Base-by-base conservation (phyloP, 2,329 filamentous ascomycete genomes). In the Colletotrichum karsti region DNA sequence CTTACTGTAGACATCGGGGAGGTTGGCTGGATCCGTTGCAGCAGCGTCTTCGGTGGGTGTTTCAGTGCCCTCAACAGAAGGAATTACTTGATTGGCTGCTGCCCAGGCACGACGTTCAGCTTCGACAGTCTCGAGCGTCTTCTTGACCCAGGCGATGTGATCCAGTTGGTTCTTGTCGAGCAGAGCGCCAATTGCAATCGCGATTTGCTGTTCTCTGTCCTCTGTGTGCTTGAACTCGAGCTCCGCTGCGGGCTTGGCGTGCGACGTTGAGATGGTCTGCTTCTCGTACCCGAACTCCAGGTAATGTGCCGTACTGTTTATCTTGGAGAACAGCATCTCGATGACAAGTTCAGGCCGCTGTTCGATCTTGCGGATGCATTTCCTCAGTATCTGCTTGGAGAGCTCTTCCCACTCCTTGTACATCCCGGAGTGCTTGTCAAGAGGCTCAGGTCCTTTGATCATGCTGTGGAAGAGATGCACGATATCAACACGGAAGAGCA, bases 291-390 rank as follows among this genome's bases (percentile, higher is more conserved):
- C 96, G 74, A 95, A 94, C 76, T 98, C 95, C 5, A 99, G 86
- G 76, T 94, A 98, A 79, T 93, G 93, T 1, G 94, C 87, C 0
- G 93, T 97, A 50, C 88, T 88, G 57, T 90, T 91, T 64, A 94
- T 92, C 79, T 99, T 99, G 78, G 93, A 97, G 79, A 99, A 99
- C 13, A 99, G 85, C 86, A 99, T 89, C 80, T 99, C 96, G 1
- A 97, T 91, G 55, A 97, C 87, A 42, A 98, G 84, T 70, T 95
- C 93, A 0, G 94, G 94, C 46, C 94, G 88, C 72, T 97, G 90
- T 69, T 96, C 88, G 2, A 98, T 86, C 80, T 96, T 97, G 75
- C 92, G 94, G 61, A 93, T 87, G 71, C 95, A 92, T 74, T 91
- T 92, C 72, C 91, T 90, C 71, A 98, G 87, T 41, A 98, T 87